phyloP scores from a whole-genome alignment of 23 red algal species.

The Gracilariopsis chorda region DNA sequence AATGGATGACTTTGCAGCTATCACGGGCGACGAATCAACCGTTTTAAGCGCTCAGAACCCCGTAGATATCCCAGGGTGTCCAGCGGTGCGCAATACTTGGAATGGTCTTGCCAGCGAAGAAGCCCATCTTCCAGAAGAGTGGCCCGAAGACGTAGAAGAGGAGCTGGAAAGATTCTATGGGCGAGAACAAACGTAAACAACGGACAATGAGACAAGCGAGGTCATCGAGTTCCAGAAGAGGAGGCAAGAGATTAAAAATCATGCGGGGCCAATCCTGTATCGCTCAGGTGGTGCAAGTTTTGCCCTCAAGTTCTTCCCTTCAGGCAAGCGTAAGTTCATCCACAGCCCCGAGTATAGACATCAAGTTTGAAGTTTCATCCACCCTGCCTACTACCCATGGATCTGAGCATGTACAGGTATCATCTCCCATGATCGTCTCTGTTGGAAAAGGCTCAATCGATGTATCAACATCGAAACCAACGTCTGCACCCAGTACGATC shows the following conservation, averaged over 20 bases:
- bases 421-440: background rate
- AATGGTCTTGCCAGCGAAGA: background rate
- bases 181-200: conserved; percentile 51
- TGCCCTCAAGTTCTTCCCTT: background rate
- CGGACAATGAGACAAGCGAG: conserved; percentile 18
- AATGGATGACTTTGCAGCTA: background rate
- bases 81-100: background rate
- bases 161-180: conserved; percentile 15
- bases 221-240: conserved; percentile 36
- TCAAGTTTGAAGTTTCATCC: background rate
- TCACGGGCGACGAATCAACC: background rate
- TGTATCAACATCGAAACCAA: background rate
- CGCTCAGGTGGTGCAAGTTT: background rate
- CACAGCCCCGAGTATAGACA: background rate
- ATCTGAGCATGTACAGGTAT: background rate
- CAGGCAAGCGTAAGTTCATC: background rate
- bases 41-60: background rate
- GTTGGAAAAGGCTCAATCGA: background rate
- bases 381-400: background rate
- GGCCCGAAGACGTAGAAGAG: background rate
- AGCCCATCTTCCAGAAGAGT: background rate
- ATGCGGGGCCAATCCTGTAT: background rate
- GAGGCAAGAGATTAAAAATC: conserved; percentile 11
- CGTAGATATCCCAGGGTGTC: background rate
- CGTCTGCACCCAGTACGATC: background rate